Conservation (phyloP, 2,329 filamentous ascomycete genomes). For the Thermomyces lanuginosus region DNA sequence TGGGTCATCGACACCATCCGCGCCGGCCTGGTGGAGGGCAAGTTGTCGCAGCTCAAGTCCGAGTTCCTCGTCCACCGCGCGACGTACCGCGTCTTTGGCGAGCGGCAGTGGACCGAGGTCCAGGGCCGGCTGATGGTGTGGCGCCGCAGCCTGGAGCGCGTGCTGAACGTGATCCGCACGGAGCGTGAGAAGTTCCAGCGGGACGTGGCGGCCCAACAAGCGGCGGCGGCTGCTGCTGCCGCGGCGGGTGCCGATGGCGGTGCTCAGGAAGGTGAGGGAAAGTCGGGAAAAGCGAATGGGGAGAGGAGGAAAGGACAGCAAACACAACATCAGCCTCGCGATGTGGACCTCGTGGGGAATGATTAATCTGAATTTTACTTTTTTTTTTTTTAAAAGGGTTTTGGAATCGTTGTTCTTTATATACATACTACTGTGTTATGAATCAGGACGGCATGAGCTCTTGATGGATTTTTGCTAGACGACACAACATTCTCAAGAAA, state of each 20-base stretch:
- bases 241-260: slow-evolving; percentile 15
- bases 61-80: slow-evolving; percentile 92
- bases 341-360: slow-evolving; percentile 19
- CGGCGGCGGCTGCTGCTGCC: slow-evolving; percentile 39
- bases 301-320: too few species aligned
- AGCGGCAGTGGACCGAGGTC: slow-evolving; percentile 96
- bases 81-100: slow-evolving; percentile 90
- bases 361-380: slow-evolving; percentile 14
- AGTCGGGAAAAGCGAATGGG: slow-evolving; percentile 20
- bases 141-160: slow-evolving; percentile 63
- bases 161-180: slow-evolving; percentile 59
- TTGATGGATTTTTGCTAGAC: too few species aligned
- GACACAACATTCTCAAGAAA: too few species aligned
- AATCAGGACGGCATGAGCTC: too few species aligned
- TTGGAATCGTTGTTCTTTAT: slow-evolving; percentile 5
- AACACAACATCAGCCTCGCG: slow-evolving; percentile 16
- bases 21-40: slow-evolving; percentile 86
- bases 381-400: slow-evolving; percentile 3
- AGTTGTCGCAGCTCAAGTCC: slow-evolving; percentile 80
- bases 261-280: slow-evolving; percentile 16
- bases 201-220: slow-evolving; percentile 39
- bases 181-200: slow-evolving; percentile 67
- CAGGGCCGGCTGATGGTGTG: slow-evolving; percentile 81
- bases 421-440: too few species aligned
- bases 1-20: slow-evolving; percentile 99